Evolutionary conservation across 2,329 filamentous ascomycete genomes (phyloP), one percentile per base, ranked within the genome.

Genomic region (Septoria linicola): DNA sequence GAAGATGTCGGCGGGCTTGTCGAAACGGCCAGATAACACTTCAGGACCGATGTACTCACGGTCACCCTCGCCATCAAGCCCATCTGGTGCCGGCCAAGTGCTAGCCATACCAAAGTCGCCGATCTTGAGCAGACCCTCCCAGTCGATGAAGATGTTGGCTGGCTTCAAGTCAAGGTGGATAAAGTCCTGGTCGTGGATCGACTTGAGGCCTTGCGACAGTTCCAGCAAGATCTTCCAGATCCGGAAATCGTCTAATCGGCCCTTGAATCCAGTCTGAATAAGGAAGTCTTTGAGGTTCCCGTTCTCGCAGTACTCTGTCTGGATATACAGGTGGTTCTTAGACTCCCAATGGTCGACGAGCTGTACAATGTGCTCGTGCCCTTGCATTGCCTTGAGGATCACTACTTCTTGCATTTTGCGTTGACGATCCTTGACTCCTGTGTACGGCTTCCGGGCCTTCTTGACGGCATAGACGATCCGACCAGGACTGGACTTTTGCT

Each of bases 181-280:
- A 64, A 91, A 95, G 3, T 88, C 88, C 49, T 84, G 84, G 61
- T 91, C 83, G 66, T 99, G 93, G 43, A 99, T 93, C 57, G 92
- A 87, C 69, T 89, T 86, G 56, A 99, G 71, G 31, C 93, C 93
- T 88, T 95, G 58, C 11, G 49, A 47, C 53, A 96, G 72, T 69
- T 99, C 93, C 35, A 96, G 80, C 62, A 97, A 75, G 51, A 97
- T 92, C 75, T 99, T 99, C 89, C 93, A 99, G 70, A 97, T 96
- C 55, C 93, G 83, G 73, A 99, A 99, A 69, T 97, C 93, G 70
- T 99, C 93, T 59, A 99, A 74, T 61, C 92, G 82, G 40, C 89
- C 91, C 67, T 88, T 89, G 55, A 85, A 80, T 19, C 93, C 93
- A 54, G 89, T 83, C 51, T 87, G 82, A n/a, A 82, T 80, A 23